A percentile compares a stretch with the other conserved stretches of the same genome.
Conservation (phyloP, 2,329 filamentous ascomycete genomes). For the Epichloe typhina region DNA sequence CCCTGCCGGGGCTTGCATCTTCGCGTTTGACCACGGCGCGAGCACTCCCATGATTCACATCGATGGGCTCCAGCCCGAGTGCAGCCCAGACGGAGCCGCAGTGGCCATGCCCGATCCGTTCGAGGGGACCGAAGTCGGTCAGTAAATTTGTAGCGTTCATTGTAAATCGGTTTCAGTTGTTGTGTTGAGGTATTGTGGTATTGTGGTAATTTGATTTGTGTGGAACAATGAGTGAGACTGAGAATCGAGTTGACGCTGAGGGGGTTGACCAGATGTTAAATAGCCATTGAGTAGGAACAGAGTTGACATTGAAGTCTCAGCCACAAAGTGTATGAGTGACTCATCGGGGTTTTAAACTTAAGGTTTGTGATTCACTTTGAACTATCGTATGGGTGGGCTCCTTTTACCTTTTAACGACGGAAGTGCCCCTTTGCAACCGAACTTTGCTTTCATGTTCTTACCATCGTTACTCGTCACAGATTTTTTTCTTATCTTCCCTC, state of each 20-base stretch:
- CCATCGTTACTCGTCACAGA: too few relatives aligned
- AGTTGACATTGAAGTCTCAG: not conserved
- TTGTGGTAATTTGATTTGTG: not conserved
- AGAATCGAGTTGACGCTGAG: not conserved
- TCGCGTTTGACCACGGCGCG: conserved; percentile 1
- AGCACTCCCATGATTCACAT: too few relatives aligned
- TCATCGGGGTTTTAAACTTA: too few relatives aligned
- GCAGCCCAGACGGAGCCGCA: conserved; percentile 5
- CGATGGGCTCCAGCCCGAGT: not conserved
- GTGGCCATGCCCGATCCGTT: conserved; percentile 1
- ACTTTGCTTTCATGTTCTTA: too few relatives aligned
- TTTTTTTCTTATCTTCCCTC: too few relatives aligned
- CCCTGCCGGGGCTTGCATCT: conserved; percentile 4
- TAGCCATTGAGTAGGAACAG: not conserved
- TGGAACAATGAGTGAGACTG: not conserved
- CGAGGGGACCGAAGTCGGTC: not conserved
- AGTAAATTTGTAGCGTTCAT: not conserved
- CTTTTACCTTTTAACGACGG: too few relatives aligned
- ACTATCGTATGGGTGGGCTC: too few relatives aligned
- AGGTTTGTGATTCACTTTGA: too few relatives aligned
- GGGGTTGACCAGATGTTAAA: not conserved
- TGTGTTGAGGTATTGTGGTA: not conserved
- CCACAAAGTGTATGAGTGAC: not conserved
- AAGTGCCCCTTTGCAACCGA: too few relatives aligned
- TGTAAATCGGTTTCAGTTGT: not conserved